Conservation (phyloP, 2,329 filamentous ascomycete genomes). For the Exophiala oligosperma region DNA sequence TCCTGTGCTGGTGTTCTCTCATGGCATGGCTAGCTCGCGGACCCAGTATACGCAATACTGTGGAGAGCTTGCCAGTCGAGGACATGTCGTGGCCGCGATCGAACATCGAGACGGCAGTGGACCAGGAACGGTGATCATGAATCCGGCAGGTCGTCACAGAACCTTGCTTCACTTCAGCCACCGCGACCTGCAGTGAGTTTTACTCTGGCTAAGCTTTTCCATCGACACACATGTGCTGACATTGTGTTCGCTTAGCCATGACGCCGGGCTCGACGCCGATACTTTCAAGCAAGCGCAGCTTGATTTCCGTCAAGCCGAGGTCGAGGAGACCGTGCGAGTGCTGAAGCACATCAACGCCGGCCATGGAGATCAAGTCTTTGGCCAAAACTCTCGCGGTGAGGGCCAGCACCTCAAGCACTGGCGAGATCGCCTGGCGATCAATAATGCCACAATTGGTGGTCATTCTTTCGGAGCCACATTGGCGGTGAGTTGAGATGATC, state of each 20-base stretch:
- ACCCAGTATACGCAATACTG: slow-evolving; percentile 30
- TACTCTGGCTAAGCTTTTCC: not conserved
- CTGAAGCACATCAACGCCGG: slow-evolving; percentile 25
- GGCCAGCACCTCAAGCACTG: slow-evolving; percentile 52
- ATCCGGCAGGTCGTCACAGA: slow-evolving; percentile 1
- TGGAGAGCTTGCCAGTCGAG: slow-evolving; percentile 27
- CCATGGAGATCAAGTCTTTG: slow-evolving; percentile 17
- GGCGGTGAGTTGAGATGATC: slow-evolving; percentile 35
- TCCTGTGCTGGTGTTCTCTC: slow-evolving; percentile 29
- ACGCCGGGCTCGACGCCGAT: slow-evolving; percentile 15
- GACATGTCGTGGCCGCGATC: slow-evolving; percentile 27
- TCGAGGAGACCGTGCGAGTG: slow-evolving; percentile 27
- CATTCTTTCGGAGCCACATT: slow-evolving; percentile 68
- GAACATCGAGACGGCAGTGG: slow-evolving; percentile 30
- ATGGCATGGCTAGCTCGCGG: slow-evolving; percentile 29
- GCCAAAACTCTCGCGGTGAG: slow-evolving; percentile 49
- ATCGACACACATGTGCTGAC: not conserved
- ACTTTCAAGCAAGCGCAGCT: slow-evolving; percentile 29
- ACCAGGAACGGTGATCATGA: slow-evolving; percentile 27
- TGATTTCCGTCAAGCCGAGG: slow-evolving; percentile 31
- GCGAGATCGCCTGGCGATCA: slow-evolving; percentile 55
- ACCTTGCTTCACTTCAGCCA: slow-evolving; percentile 20
- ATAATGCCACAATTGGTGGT: slow-evolving; percentile 58
- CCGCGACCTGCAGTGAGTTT: slow-evolving; percentile 14
- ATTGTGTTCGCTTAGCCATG: not conserved